Evolutionary conservation across 176 grass and related monocot species (phyloP).

Genomic region (Tillandsia leiboldiana): DNA sequence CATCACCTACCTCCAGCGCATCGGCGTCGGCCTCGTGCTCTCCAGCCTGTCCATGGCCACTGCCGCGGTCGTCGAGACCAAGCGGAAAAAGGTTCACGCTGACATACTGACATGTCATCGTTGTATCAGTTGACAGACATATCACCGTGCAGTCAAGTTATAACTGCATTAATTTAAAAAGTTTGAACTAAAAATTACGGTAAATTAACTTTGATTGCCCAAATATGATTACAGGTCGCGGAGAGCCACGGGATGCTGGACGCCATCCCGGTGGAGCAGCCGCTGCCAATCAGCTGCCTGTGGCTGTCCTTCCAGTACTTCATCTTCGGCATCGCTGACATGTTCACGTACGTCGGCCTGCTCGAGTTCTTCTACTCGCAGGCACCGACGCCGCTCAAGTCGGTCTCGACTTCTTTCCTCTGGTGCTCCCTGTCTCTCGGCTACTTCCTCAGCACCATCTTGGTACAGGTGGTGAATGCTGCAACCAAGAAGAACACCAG

Average conservation of each 20-base stretch:
- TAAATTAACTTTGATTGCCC: too few relatives aligned
- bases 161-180: too few relatives aligned
- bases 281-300: slow-evolving; percentile 39
- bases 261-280: background rate
- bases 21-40: slow-evolving; percentile 63
- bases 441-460: slow-evolving; percentile 62
- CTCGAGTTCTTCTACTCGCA: slow-evolving; percentile 83
- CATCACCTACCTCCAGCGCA: slow-evolving; percentile 65
- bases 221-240: slow-evolving; percentile 10
- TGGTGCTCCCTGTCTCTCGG: slow-evolving; percentile 57
- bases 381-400: slow-evolving; percentile 49
- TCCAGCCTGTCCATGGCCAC: slow-evolving; percentile 54
- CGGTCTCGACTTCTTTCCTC: slow-evolving; percentile 52
- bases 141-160: too few relatives aligned
- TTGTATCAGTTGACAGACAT: too few relatives aligned
- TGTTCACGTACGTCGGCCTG: slow-evolving; percentile 65
- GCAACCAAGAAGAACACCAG: slow-evolving; percentile 18
- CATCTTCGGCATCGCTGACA: slow-evolving; percentile 66
- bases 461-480: slow-evolving; percentile 55
- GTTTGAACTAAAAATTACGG: too few relatives aligned
- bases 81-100: slow-evolving; percentile 24
- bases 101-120: too few relatives aligned
- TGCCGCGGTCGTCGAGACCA: slow-evolving; percentile 48
- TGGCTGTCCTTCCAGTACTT: slow-evolving; percentile 67
- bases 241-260: slow-evolving; percentile 5